These are phyloP conservation scores for Pseudogymnoascus sp. DNA, from an alignment of 2,329 filamentous ascomycete species.

Conservation along the genomic window DNA sequence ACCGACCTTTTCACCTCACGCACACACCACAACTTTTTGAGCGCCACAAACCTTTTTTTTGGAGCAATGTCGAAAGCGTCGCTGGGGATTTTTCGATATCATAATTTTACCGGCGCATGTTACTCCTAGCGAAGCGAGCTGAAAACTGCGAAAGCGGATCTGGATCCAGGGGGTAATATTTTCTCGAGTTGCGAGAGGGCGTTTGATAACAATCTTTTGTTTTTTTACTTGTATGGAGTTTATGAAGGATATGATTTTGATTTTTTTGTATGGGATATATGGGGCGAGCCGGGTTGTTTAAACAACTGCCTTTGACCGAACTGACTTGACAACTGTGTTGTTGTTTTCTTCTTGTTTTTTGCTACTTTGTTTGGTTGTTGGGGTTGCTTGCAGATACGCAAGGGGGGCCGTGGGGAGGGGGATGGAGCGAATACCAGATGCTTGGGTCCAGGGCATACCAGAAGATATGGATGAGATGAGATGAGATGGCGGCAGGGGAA, in stretches of 20 bases:
- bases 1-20: not conserved
- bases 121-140: not conserved
- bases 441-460: conserved; percentile 2
- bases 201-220: too few species aligned
- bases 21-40: not conserved
- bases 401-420: not conserved
- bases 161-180: not conserved
- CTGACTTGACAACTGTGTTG: not conserved
- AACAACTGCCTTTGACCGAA: not conserved
- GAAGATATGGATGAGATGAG: not conserved
- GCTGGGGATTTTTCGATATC: not conserved
- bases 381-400: not conserved
- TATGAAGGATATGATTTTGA: not conserved
- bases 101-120: not conserved
- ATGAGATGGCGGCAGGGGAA: not conserved
- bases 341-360: not conserved
- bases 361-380: not conserved
- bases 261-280: not conserved
- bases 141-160: not conserved
- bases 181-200: not conserved
- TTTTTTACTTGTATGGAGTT: not conserved
- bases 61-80: not conserved
- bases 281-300: not conserved
- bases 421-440: not conserved
- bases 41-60: not conserved